Base-by-base conservation (phyloP, 2,329 filamentous ascomycete genomes). In the Orbilia javanica region DNA sequence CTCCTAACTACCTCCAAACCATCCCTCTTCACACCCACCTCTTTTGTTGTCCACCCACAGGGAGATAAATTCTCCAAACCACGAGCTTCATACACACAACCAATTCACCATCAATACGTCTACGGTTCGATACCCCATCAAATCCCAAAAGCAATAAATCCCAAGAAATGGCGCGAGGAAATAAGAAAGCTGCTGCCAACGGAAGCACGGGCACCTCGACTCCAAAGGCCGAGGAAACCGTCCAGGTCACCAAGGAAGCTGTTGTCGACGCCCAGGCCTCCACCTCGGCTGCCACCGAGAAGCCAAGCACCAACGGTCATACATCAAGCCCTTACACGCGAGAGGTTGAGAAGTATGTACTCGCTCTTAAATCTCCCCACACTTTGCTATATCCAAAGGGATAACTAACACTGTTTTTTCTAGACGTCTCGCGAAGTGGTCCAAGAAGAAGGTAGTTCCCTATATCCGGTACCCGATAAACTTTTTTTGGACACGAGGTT, bases 371-470 rank as follows among this genome's bases (percentile, higher is more conserved):
- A 11, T 7, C 39, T 70, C 44, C 27, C 34, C 10, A 29, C 44
- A 50, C 39, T 42, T 52, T 62, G 18, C 22, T 34, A 4, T 15
- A 5, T 36, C 4, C 11, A 57, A 4, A 34, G 44, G 46, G 4
- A 18, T 36, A 18, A 60, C 27, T 48, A 18, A 11, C n/a, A n/a
- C 48, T 46, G 15, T 36, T 2, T 4, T 34, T 2, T 18, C 3
- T 68, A 79, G 75, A 39, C 75, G 75, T 50, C 68, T 79, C 13
- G 75, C 75, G 34, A 79, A 64, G 34, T 72, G 67, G 67, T 68
- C 75, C 5, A 79, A 79, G 68, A 79, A 79, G 62, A 72, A 79
- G 75, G 75, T 79, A 73, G 55, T n/a, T 46, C n/a, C 36, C 2
- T 15, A 48, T 18, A 57, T 34, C 6, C n/a, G 29, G 57, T 44